Conservation (phyloP, 2,329 filamentous ascomycete genomes). For the Xylariales sp. region DNA sequence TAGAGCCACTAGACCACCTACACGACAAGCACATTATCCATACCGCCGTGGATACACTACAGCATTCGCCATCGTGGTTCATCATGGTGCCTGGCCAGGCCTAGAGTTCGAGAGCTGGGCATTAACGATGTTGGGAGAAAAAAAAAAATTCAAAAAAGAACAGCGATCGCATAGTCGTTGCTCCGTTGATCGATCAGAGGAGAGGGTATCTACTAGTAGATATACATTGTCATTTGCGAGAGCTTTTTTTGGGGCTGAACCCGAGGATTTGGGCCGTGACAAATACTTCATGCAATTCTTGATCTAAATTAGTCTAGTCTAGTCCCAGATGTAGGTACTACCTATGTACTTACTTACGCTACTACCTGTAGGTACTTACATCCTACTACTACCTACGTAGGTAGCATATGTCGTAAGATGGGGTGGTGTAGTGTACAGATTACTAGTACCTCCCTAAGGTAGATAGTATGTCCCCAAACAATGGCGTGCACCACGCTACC, state of each 20-base stretch:
- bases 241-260: conserved; percentile 22
- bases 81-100: conserved; percentile 9
- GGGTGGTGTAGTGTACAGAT: no score
- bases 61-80: conserved; percentile 11
- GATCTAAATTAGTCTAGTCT: not conserved
- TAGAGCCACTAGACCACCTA: not conserved
- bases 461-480: no score
- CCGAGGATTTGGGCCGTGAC: conserved; percentile 37
- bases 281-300: conserved; percentile 28
- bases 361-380: not conserved
- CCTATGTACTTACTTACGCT: not conserved
- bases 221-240: conserved; percentile 3
- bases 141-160: not conserved
- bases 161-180: conserved; percentile 23
- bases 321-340: no score
- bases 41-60: not conserved
- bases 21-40: conserved; percentile 2
- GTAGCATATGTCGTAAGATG: not conserved
- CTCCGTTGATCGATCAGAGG: conserved; percentile 21
- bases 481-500: no score
- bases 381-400: no score
- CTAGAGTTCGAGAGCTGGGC: conserved; percentile 16
- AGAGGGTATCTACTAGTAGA: no score
- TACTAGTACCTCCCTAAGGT: no score
- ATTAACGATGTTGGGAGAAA: not conserved